phyloP scores from a whole-genome alignment of 768 basidiomycete species.

The Tubosaeta brunneosetosa region DNA sequence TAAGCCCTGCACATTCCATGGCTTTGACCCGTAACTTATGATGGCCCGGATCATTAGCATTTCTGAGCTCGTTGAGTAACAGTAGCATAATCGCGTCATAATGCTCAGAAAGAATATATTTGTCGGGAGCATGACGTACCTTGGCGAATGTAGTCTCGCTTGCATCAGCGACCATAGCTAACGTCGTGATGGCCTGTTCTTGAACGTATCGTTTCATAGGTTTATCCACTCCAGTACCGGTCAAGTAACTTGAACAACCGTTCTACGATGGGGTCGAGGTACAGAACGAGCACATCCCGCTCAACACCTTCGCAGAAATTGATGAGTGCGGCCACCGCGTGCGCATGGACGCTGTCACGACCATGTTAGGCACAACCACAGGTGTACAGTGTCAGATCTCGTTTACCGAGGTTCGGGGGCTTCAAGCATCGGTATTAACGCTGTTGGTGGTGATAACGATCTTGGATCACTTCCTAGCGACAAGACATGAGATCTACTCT shows the following conservation, averaged over 20 bases:
- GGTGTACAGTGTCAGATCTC: not conserved
- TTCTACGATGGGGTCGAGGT: slow-evolving; percentile 76
- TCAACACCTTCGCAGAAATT: slow-evolving; percentile 90
- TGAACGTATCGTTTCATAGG: slow-evolving; percentile 62
- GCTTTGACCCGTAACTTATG: slow-evolving; percentile 71
- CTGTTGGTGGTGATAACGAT: slow-evolving; percentile 58
- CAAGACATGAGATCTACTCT: not conserved
- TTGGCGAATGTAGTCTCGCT: slow-evolving; percentile 75
- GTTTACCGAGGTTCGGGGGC: slow-evolving; percentile 68
- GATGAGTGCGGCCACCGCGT: slow-evolving; percentile 83
- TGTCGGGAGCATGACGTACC: slow-evolving; percentile 33
- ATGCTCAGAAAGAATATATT: slow-evolving; percentile 39
- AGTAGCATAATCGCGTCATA: slow-evolving; percentile 80
- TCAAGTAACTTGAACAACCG: slow-evolving; percentile 55
- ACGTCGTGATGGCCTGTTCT: slow-evolving; percentile 82
- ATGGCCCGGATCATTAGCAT: slow-evolving; percentile 64
- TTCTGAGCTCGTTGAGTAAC: slow-evolving; percentile 67
- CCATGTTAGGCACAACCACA: not conserved
- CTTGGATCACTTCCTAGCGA: slow-evolving; percentile 70
- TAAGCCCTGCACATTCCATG: slow-evolving; percentile 87
- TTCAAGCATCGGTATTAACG: slow-evolving; percentile 67
- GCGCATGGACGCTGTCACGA: slow-evolving; percentile 66
- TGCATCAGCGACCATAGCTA: slow-evolving; percentile 87
- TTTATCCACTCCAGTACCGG: slow-evolving; percentile 39
- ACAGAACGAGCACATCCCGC: slow-evolving; percentile 65